Evolutionary conservation across 805 yeast species (phyloP).

Genomic region (Lipomyces mesembrius): DNA sequence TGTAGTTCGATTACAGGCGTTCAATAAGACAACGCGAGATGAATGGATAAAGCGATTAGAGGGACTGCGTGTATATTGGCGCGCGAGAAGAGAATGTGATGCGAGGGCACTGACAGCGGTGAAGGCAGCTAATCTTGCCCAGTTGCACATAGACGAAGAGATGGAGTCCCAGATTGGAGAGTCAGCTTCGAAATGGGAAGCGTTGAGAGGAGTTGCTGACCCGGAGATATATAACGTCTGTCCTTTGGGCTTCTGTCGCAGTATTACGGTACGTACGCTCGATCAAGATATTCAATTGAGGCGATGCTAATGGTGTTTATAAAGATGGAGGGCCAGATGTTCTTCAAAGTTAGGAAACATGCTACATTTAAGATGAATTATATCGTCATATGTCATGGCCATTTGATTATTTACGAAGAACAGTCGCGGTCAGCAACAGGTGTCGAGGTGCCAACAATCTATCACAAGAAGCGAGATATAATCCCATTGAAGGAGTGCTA

Average conservation of each 20-base stretch:
- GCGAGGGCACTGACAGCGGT: conserved; percentile 46
- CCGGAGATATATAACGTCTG: conserved; percentile 60
- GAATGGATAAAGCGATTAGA: conserved; percentile 67
- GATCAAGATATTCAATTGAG: neutral
- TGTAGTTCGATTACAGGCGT: conserved; percentile 60
- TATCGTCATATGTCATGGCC: conserved; percentile 73
- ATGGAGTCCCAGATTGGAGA: conserved; percentile 60
- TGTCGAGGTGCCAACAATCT: conserved; percentile 53
- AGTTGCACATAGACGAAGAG: conserved; percentile 58
- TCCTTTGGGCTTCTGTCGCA: conserved; percentile 60
- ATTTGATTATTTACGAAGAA: conserved; percentile 60
- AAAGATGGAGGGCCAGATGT: conserved; percentile 63
- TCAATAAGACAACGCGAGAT: conserved; percentile 54
- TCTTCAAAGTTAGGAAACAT: conserved; percentile 71
- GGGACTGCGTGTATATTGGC: conserved; percentile 64
- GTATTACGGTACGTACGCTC: conserved; percentile 51
- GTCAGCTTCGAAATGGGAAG: conserved; percentile 57
- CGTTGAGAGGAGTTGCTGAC: conserved; percentile 59
- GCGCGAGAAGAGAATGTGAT: conserved; percentile 51
- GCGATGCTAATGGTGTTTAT: neutral
- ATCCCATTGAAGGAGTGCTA: conserved; percentile 72
- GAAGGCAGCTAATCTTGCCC: conserved; percentile 53
- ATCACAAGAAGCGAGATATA: conserved; percentile 58
- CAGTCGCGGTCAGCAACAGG: conserved; percentile 55
- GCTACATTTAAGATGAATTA: conserved; percentile 64